These are phyloP conservation scores for Croton setiger DNA, from an alignment of 441 rosid genomes.

Conservation along the genomic window DNA sequence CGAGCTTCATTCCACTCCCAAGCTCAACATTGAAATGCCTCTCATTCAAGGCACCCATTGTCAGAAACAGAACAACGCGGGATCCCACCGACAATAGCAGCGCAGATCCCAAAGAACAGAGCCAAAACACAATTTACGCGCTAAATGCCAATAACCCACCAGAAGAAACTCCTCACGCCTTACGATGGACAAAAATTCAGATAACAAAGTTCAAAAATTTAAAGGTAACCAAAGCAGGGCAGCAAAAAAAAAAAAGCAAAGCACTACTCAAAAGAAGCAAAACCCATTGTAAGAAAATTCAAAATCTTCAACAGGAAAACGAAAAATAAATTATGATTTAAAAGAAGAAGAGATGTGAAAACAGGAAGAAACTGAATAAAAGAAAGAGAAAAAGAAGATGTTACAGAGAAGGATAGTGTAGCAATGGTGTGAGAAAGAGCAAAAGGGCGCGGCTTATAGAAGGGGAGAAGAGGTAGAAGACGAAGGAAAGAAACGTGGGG, in stretches of 20 bases:
- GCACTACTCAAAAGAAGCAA: neutral
- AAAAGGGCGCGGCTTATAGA: neutral
- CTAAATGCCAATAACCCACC: neutral
- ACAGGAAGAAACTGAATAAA: neutral
- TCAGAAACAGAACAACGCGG: slow-evolving; percentile 19
- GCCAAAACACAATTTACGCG: neutral
- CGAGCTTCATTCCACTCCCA: slow-evolving; percentile 52
- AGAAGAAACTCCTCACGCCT: neutral
- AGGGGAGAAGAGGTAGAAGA: neutral
- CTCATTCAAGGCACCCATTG: slow-evolving; percentile 84
- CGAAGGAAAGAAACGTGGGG: slow-evolving; percentile 36
- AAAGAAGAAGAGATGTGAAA: neutral
- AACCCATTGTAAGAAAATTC: neutral
- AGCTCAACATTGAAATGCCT: slow-evolving; percentile 57
- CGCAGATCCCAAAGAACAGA: slow-evolving; percentile 32
- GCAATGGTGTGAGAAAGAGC: neutral
- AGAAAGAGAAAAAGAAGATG: neutral
- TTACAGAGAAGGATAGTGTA: neutral
- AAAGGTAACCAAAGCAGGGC: slow-evolving; percentile 15
- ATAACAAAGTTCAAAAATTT: neutral
- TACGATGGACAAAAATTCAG: neutral
- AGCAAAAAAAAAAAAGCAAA: neutral
- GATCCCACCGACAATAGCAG: slow-evolving; percentile 23
- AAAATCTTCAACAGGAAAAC: neutral
- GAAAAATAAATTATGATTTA: neutral